phyloP scores from a whole-genome alignment of 441 rosid genomes.

The Macaranga tanarius region DNA sequence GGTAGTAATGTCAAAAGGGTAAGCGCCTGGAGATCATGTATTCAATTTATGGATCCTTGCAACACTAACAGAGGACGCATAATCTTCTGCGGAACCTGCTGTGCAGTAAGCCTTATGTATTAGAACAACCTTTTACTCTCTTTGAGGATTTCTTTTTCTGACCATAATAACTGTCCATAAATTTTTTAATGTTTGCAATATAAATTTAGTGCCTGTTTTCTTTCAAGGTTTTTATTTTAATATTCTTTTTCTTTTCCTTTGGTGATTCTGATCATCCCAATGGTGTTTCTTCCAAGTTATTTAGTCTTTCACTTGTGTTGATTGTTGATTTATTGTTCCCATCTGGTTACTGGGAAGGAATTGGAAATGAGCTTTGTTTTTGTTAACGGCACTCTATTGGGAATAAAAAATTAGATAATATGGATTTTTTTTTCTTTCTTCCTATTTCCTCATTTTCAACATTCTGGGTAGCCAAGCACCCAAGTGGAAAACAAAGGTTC shows the following conservation, averaged over 20 bases:
- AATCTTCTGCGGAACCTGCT: background rate
- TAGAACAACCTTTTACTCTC: background rate
- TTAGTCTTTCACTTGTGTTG: background rate
- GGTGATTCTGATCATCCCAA: background rate
- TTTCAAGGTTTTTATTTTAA: background rate
- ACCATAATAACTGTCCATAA: constrained; percentile 4
- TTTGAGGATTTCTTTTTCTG: background rate
- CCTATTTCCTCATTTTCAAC: background rate
- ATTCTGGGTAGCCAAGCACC: background rate
- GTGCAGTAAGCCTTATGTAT: background rate
- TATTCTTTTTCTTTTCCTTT: background rate
- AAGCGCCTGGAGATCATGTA: background rate
- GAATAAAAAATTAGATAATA: background rate
- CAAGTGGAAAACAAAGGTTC: background rate
- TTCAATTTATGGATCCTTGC: background rate
- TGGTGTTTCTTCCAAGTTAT: background rate
- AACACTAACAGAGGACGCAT: background rate
- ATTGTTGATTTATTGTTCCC: background rate
- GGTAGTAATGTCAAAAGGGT: background rate
- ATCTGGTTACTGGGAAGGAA: background rate
- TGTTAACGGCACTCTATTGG: background rate
- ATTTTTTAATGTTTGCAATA: background rate
- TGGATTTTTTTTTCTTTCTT: background rate
- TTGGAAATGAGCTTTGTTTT: background rate
- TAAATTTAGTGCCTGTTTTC: background rate